Conservation (phyloP, 352 stramenopile genomes). For the Phytophthora sojae region DNA sequence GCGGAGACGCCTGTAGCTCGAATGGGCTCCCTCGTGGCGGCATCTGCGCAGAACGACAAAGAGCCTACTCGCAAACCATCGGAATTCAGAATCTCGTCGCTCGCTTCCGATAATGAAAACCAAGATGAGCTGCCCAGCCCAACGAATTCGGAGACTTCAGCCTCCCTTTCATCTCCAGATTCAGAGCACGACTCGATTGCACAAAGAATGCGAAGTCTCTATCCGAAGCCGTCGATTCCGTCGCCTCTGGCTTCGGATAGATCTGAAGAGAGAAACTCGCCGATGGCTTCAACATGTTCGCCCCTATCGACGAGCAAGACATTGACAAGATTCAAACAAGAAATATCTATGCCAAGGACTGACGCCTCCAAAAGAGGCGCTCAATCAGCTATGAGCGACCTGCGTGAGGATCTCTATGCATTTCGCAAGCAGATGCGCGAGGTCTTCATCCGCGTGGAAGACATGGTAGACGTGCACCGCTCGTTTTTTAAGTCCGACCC, state of each 20-base stretch:
- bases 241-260: constrained; percentile 8
- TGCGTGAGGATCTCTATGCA: constrained; percentile 61
- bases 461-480: constrained; percentile 71
- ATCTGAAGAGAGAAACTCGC: neutral
- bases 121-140: constrained; percentile 29
- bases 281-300: constrained; percentile 22
- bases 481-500: constrained; percentile 68
- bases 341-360: neutral
- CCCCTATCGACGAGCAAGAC: constrained; percentile 10
- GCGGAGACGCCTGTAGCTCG: constrained; percentile 10
- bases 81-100: neutral
- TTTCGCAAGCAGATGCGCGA: constrained; percentile 74
- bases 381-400: constrained; percentile 28
- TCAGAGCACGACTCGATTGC: constrained; percentile 1
- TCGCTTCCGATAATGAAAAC: constrained; percentile 7
- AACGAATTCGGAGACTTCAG: constrained; percentile 29
- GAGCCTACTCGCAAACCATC: neutral
- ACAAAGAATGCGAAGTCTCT: neutral
- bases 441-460: constrained; percentile 61
- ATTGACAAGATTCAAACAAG: neutral
- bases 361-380: neutral
- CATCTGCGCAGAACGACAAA: neutral
- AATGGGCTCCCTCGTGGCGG: neutral
- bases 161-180: constrained; percentile 7
- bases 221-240: constrained; percentile 9